Percentiles rank a stretch among this genome's conserved stretches.
Evolutionary conservation across 148 eudicot genomes (phyloP).

Genomic region (Persicaria tinctoria): DNA sequence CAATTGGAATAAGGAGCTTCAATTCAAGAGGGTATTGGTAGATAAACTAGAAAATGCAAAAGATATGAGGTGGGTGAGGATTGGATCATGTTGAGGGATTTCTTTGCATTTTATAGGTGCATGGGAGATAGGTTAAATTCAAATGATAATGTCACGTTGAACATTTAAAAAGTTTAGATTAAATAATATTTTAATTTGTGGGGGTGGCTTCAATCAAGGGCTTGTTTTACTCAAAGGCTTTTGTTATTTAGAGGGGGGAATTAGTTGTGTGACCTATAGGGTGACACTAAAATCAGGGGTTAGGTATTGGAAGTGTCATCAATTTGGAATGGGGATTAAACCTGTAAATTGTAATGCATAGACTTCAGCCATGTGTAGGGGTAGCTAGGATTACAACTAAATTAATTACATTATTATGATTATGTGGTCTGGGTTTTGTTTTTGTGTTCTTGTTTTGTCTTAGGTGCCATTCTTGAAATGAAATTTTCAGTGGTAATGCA

Average conservation of each 20-base stretch:
- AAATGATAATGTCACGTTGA: slow-evolving; percentile 4
- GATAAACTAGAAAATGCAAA: background rate
- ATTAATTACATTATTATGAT: background rate
- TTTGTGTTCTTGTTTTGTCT: slow-evolving; percentile 8
- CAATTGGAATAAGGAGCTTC: background rate
- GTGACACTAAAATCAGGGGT: slow-evolving; percentile 23
- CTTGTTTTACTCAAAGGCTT: background rate
- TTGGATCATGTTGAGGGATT: background rate
- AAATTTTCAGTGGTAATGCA: background rate
- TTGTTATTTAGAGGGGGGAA: background rate
- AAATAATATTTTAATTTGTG: slow-evolving; percentile 1
- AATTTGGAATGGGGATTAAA: slow-evolving; percentile 20
- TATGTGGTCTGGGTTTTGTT: background rate
- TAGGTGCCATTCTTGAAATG: background rate
- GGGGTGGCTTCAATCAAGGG: slow-evolving; percentile 8
- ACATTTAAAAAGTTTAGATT: slow-evolving; percentile 2
- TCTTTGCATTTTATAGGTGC: slow-evolving; percentile 1
- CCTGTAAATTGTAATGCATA: background rate
- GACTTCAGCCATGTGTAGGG: slow-evolving; percentile 1
- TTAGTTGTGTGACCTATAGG: slow-evolving; percentile 15
- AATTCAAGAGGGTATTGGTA: background rate
- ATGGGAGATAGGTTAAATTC: background rate
- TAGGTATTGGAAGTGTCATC: slow-evolving; percentile 40
- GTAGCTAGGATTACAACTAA: background rate
- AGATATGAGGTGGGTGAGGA: background rate